phyloP scores from a whole-genome alignment of 164 flowering plant genomes.

The Piper betle region DNA sequence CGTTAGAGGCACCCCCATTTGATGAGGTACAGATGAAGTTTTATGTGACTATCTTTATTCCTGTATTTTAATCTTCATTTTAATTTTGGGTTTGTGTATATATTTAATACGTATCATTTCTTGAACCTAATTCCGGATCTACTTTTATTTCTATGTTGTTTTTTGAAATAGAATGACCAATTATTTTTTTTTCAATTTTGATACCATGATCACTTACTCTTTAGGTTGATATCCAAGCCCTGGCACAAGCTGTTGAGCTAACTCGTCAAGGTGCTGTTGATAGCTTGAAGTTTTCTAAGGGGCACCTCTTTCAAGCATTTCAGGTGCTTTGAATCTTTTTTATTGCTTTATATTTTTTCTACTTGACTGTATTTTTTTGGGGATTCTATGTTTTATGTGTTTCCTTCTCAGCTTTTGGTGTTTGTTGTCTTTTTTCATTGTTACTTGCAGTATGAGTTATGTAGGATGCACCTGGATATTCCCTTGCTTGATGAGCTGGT shows the following conservation, averaged over 20 bases:
- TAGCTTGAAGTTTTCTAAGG: slow-evolving; percentile 85
- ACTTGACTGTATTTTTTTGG: neutral
- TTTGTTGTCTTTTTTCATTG: neutral
- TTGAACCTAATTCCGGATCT: slow-evolving; percentile 5
- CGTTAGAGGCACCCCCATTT: slow-evolving; percentile 81
- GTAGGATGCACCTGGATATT: slow-evolving; percentile 73
- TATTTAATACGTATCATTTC: too few relatives aligned
- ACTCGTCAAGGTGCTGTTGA: slow-evolving; percentile 96
- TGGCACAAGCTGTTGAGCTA: slow-evolving; percentile 98
- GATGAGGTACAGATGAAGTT: slow-evolving; percentile 50
- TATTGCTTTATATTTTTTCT: neutral
- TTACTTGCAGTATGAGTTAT: slow-evolving; percentile 66
- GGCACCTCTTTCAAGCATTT: slow-evolving; percentile 77
- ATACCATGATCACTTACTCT: neutral
- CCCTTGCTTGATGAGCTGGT: slow-evolving; percentile 83
- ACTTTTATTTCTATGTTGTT: neutral
- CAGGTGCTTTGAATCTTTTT: slow-evolving; percentile 37
- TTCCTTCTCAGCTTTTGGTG: neutral
- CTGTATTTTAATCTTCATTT: too few relatives aligned
- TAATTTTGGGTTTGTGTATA: too few relatives aligned
- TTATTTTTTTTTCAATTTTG: neutral
- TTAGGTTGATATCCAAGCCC: slow-evolving; percentile 97
- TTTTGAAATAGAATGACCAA: neutral
- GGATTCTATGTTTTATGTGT: neutral
- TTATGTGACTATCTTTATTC: too few relatives aligned